phyloP scores from a whole-genome alignment of 2,329 filamentous ascomycete species.

The Diaporthe velutina region DNA sequence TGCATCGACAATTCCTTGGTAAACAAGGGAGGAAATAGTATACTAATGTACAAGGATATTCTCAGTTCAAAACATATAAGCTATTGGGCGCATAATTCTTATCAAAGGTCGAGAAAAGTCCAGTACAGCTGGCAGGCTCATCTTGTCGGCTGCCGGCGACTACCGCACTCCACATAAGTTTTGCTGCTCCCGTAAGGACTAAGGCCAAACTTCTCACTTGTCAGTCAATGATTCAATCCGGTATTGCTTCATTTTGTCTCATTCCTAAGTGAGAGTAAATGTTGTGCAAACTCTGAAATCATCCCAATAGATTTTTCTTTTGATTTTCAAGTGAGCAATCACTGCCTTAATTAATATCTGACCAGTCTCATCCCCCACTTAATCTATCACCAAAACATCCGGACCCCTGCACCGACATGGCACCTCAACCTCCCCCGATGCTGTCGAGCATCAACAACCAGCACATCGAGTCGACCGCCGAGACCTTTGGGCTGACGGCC shows the following conservation, averaged over 20 bases:
- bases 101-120: not conserved
- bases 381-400: constrained; percentile 13
- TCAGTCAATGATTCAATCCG: not conserved
- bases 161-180: constrained; percentile 25
- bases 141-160: constrained; percentile 24
- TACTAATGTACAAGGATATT: not conserved
- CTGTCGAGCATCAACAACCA: constrained; percentile 43
- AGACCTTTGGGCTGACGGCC: constrained; percentile 64
- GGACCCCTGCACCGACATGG: constrained; percentile 10
- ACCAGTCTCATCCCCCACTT: constrained; percentile 4
- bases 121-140: not conserved
- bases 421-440: constrained; percentile 40
- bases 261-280: not conserved
- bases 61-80: not conserved
- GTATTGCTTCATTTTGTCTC: constrained; percentile 26
- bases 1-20: not conserved
- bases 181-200: constrained; percentile 1
- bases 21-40: not conserved
- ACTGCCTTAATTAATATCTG: not conserved
- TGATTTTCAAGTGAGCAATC: not conserved
- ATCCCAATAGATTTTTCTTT: not conserved
- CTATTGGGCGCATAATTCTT: not conserved
- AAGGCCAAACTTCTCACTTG: not conserved
- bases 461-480: constrained; percentile 50
- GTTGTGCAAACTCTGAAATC: not conserved